Percentiles rank a stretch among this genome's conserved stretches.
Conservation (phyloP, 352 stramenopile genomes). For the Plasmopara muralis region DNA sequence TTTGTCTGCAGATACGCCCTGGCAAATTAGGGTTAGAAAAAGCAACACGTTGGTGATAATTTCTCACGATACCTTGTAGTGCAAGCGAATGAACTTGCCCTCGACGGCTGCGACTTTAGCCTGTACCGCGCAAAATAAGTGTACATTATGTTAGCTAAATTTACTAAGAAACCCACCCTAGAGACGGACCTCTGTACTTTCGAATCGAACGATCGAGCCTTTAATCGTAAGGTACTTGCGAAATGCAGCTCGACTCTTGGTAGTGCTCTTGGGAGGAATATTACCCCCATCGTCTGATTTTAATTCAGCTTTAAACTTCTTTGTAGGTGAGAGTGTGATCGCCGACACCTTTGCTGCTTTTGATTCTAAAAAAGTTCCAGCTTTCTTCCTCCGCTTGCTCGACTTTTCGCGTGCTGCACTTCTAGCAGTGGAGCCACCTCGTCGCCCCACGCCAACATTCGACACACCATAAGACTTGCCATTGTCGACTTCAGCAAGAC, state of each 20-base stretch:
- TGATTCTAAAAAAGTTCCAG: conserved; percentile 8
- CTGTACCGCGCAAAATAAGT: conserved; percentile 16
- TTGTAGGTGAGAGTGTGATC: conserved; percentile 16
- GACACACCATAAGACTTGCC: conserved; percentile 12
- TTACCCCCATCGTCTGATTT: conserved; percentile 4
- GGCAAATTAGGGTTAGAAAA: background rate
- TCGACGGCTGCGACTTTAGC: conserved; percentile 61
- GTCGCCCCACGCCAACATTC: conserved; percentile 21
- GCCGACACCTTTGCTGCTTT: conserved; percentile 16
- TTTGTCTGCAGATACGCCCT: conserved; percentile 56
- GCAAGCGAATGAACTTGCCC: conserved; percentile 67
- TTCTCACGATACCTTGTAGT: conserved; percentile 52
- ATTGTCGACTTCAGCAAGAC: conserved; percentile 15
- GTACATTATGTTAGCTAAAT: background rate
- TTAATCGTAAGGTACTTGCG: conserved; percentile 51
- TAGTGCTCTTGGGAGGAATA: conserved; percentile 27
- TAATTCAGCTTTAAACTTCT: conserved; percentile 16
- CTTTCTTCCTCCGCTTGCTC: conserved; percentile 28
- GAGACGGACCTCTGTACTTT: conserved; percentile 45
- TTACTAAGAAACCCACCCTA: background rate
- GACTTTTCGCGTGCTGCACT: conserved; percentile 10
- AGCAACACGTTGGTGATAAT: background rate
- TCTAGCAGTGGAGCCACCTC: conserved; percentile 25
- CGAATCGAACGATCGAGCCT: conserved; percentile 56
- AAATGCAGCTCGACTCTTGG: conserved; percentile 16